Percentiles rank a stretch among this genome's conserved stretches.
phyloP scores from a whole-genome alignment of 2,329 filamentous ascomycete genomes.

The Pezicula neosporulosa region DNA sequence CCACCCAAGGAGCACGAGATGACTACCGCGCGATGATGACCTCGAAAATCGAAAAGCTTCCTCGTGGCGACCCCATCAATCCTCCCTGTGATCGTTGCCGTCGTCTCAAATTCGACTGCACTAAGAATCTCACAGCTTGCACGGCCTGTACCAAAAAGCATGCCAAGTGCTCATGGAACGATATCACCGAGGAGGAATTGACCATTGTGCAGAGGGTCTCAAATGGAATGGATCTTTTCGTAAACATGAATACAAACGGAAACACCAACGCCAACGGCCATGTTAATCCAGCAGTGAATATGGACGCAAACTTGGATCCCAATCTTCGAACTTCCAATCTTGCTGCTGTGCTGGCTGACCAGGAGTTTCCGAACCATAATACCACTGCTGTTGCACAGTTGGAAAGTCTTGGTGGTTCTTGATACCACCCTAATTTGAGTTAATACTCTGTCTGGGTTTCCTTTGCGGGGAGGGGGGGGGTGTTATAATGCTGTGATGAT shows the following conservation, averaged over 20 bases:
- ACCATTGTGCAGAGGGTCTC: background rate
- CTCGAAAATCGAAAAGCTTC: constrained; percentile 70
- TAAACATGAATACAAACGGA: no score
- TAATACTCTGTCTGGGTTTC: no score
- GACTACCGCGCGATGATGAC: constrained; percentile 63
- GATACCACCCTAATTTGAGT: no score
- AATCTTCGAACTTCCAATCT: constrained; percentile 5
- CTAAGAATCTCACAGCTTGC: constrained; percentile 84
- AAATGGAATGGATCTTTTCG: no score
- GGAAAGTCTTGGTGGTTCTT: no score
- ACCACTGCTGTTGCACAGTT: no score
- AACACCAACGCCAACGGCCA: no score
- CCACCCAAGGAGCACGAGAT: constrained; percentile 20
- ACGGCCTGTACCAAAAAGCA: constrained; percentile 88
- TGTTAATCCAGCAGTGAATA: no score
- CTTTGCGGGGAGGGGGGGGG: no score
- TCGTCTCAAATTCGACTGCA: constrained; percentile 73
- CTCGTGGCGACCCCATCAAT: constrained; percentile 70
- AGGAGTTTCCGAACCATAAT: no score
- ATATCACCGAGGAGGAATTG: constrained; percentile 69
- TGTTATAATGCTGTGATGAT: no score
- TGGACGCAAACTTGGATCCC: constrained; percentile 13
- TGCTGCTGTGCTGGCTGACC: no score
- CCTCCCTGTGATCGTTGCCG: constrained; percentile 84
- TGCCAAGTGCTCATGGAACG: constrained; percentile 82